These are phyloP conservation scores for Ogataea pilisensis DNA, from an alignment of 805 yeast genomes.

Conservation along the genomic window DNA sequence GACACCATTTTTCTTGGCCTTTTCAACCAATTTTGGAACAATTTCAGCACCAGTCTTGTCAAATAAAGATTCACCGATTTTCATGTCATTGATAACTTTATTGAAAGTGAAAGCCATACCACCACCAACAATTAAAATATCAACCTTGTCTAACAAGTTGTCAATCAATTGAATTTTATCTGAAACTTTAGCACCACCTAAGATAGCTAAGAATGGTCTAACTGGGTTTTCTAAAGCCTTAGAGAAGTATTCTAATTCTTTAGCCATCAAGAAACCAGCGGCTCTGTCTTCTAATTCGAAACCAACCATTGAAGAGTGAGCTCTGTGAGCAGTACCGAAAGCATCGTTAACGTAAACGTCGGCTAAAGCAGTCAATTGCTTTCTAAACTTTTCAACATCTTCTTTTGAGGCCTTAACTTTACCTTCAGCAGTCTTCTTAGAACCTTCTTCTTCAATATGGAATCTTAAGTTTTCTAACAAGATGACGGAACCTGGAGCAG, in stretches of 20 bases:
- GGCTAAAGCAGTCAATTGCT: constrained; percentile 84
- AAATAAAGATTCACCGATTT: constrained; percentile 88
- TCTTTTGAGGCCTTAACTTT: constrained; percentile 90
- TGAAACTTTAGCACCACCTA: constrained; percentile 99
- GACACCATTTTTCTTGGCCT: constrained; percentile 95
- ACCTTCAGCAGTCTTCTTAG: constrained; percentile 78
- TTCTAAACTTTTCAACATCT: constrained; percentile 83
- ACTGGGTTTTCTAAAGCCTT: constrained; percentile 97
- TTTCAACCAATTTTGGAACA: constrained; percentile 86
- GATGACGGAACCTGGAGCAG: constrained; percentile 77
- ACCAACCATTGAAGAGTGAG: constrained; percentile 99
- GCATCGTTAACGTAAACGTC: constrained; percentile 98
- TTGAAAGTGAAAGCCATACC: constrained; percentile 99
- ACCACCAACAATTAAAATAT: constrained; percentile 93
- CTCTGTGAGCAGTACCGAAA: constrained; percentile 99
- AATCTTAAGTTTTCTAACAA: constrained; percentile 95
- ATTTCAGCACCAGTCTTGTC: constrained; percentile 95
- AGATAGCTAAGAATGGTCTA: constrained; percentile 97
- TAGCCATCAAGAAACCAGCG: constrained; percentile 97
- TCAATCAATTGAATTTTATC: constrained; percentile 98
- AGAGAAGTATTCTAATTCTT: constrained; percentile 95
- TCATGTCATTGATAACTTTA: constrained; percentile 80
- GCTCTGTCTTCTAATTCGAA: constrained; percentile 93
- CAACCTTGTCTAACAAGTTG: constrained; percentile 94
- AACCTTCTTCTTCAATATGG: constrained; percentile 98